These are phyloP conservation scores for Clonostachys solani DNA, from an alignment of 2,329 filamentous ascomycete genomes.

Conservation along the genomic window DNA sequence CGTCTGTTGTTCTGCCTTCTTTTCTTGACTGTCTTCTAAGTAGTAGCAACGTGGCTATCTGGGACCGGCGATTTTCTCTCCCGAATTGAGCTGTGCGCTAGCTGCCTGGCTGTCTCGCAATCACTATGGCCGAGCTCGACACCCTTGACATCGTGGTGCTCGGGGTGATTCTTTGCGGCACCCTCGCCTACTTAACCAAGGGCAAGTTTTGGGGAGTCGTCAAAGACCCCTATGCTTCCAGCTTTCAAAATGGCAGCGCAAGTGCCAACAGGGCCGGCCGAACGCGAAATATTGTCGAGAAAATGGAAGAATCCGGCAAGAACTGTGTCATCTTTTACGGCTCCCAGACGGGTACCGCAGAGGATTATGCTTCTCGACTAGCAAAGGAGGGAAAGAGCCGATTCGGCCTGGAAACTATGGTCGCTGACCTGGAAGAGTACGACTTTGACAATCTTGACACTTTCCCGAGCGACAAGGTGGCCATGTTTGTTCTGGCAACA, in stretches of 20 bases:
- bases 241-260: conserved; percentile 64
- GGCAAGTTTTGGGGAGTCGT: conserved; percentile 87
- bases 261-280: conserved; percentile 64
- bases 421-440: conserved; percentile 95
- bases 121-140: conserved; percentile 86
- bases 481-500: conserved; percentile 92
- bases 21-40: no score
- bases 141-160: conserved; percentile 94
- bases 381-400: conserved; percentile 97
- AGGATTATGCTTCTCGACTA: conserved; percentile 94
- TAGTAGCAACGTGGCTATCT: no score
- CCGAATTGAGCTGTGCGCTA: no score
- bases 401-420: conserved; percentile 97
- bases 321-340: conserved; percentile 99
- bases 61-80: no score
- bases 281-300: conserved; percentile 89
- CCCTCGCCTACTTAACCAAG: conserved; percentile 95
- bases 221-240: conserved; percentile 83
- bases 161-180: conserved; percentile 76
- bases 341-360: conserved; percentile 95
- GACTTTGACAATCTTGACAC: conserved; percentile 92
- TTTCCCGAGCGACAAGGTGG: conserved; percentile 84
- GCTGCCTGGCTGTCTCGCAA: not conserved
- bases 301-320: conserved; percentile 92
- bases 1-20: no score